A percentile compares a stretch with the other conserved stretches of the same genome.
Conservation (phyloP, 78 protist genomes). For the Dictyostelium capitatum region DNA sequence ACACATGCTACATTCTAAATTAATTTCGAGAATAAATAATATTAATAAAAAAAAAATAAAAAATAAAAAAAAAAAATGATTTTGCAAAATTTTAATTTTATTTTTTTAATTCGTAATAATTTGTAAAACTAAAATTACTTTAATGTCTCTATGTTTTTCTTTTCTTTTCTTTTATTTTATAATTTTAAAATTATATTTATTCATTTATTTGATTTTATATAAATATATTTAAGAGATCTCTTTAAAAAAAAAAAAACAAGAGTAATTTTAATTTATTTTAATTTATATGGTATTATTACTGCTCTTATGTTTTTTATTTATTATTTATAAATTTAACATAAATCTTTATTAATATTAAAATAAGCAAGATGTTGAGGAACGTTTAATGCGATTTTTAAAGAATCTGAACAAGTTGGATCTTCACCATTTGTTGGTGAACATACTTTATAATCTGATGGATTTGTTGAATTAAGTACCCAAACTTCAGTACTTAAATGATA, state of each 20-base stretch:
- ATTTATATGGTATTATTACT: too few relatives aligned
- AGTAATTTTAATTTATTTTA: too few relatives aligned
- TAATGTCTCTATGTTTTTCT: neutral
- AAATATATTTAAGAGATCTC: too few relatives aligned
- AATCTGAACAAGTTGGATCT: conserved; percentile 55
- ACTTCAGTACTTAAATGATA: conserved; percentile 52
- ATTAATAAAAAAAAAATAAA: neutral
- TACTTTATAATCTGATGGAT: neutral
- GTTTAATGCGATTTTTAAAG: conserved; percentile 11
- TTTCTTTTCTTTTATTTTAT: neutral
- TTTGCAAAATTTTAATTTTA: neutral
- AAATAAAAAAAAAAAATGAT: neutral
- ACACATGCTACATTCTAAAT: too few relatives aligned
- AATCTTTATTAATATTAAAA: conserved; percentile 24
- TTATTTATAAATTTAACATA: conserved; percentile 20
- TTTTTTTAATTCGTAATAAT: neutral
- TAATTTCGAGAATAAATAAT: neutral
- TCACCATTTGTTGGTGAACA: conserved; percentile 59
- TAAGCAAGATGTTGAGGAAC: conserved; percentile 47
- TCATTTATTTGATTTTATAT: too few relatives aligned
- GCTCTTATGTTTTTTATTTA: too few relatives aligned
- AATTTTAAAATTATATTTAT: too few relatives aligned
- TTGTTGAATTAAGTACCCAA: conserved; percentile 20
- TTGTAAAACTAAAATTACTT: neutral
- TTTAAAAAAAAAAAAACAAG: too few relatives aligned